A percentile compares a stretch with the other conserved stretches of the same genome.
These are phyloP conservation scores for Phenoliferia sp. DNA, from an alignment of 1,284 basidiomycete genomes.

Conservation along the genomic window DNA sequence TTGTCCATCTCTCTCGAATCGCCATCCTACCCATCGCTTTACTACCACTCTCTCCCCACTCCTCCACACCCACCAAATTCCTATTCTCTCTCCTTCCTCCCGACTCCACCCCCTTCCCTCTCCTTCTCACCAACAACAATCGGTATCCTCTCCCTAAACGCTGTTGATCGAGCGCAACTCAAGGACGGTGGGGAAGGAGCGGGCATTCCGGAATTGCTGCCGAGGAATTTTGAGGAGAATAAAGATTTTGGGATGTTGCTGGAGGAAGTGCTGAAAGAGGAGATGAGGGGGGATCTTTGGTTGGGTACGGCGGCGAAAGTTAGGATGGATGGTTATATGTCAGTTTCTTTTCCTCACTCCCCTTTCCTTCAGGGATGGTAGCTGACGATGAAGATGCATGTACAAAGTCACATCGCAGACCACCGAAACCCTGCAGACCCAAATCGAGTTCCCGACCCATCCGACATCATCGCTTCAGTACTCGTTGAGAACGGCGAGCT, in stretches of 20 bases:
- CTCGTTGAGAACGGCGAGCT: constrained; percentile 17
- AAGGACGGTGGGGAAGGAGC: background rate
- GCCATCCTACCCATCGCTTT: constrained; percentile 17
- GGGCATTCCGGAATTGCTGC: constrained; percentile 16
- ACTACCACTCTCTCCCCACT: constrained; percentile 16
- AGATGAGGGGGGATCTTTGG: constrained; percentile 7
- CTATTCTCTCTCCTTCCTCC: constrained; percentile 25
- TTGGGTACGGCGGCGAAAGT: constrained; percentile 21
- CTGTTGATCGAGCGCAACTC: background rate
- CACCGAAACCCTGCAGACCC: constrained; percentile 22
- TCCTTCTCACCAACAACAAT: constrained; percentile 29
- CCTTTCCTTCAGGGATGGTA: background rate
- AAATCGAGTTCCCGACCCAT: constrained; percentile 26
- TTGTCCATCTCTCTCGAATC: constrained; percentile 4
- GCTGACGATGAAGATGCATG: background rate
- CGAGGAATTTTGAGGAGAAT: constrained; percentile 26
- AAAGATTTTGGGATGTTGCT: constrained; percentile 16
- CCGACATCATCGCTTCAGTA: constrained; percentile 30
- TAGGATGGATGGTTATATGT: constrained; percentile 20
- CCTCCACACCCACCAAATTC: background rate
- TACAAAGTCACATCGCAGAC: constrained; percentile 27
- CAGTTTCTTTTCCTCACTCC: background rate
- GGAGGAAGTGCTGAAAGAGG: constrained; percentile 18
- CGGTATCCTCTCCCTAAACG: constrained; percentile 10
- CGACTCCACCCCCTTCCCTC: constrained; percentile 14